Evolutionary conservation across 78 protist genomes (phyloP).

Genomic region (Paulinella micropora): DNA sequence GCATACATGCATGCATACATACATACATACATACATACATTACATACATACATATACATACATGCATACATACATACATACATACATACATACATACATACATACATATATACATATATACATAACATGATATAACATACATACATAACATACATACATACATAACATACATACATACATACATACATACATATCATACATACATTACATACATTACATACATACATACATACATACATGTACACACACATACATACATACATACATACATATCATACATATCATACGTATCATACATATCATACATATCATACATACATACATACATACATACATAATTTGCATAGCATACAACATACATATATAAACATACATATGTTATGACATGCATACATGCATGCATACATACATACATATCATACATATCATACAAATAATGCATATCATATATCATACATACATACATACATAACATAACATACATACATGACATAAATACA

Average conservation of each 20-base stretch:
- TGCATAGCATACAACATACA: not conserved
- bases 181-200: not conserved
- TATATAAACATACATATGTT: not conserved
- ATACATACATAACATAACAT: not conserved
- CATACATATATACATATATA: not conserved
- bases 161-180: not conserved
- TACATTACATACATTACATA: not conserved
- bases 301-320: not conserved
- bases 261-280: not conserved
- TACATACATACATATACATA: not conserved
- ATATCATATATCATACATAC: not conserved
- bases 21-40: not conserved
- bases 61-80: not conserved
- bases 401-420: not conserved
- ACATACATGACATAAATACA: not conserved
- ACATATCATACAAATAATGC: not conserved
- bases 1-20: not conserved
- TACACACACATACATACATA: not conserved
- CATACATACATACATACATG: not conserved
- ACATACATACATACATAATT: not conserved
- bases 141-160: not conserved
- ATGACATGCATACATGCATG: not conserved
- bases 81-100: not conserved
- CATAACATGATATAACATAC: not conserved
- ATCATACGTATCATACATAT: no score